Percentiles rank a stretch among this genome's conserved stretches.
Conservation (phyloP, 2,329 filamentous ascomycete species). For the Trichoderma koningii region DNA sequence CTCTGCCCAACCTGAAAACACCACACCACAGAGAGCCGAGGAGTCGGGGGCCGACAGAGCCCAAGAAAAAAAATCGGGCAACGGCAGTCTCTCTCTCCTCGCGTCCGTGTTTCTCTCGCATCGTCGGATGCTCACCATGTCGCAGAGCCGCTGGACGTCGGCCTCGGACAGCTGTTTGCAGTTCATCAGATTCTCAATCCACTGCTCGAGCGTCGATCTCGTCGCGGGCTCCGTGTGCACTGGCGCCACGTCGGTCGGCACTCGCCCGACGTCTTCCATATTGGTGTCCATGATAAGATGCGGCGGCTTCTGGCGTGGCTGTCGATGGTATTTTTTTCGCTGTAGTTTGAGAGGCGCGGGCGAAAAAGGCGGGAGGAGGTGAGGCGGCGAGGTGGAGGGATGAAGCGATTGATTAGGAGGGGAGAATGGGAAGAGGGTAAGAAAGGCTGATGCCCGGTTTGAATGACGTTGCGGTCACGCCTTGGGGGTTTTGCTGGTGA, state of each 20-base stretch:
- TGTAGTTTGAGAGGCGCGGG: not conserved
- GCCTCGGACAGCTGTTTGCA: conserved; percentile 97
- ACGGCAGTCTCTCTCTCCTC: not conserved
- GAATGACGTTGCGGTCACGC: conserved; percentile 39
- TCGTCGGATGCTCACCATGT: conserved; percentile 68
- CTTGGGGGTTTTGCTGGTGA: conserved; percentile 3
- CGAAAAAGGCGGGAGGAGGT: conserved; percentile 6
- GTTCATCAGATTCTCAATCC: conserved; percentile 97
- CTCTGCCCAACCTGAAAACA: not conserved
- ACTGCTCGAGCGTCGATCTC: conserved; percentile 91
- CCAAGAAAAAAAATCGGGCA: not conserved
- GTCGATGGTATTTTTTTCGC: not conserved
- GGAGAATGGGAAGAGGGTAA: conserved; percentile 7
- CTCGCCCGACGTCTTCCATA: conserved; percentile 96
- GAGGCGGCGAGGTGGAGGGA: conserved; percentile 23
- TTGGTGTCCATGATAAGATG: conserved; percentile 78
- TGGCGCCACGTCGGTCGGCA: conserved; percentile 75
- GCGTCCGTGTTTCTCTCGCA: not conserved
- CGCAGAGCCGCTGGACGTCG: conserved; percentile 95
- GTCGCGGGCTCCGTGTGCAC: conserved; percentile 77
- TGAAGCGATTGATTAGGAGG: conserved; percentile 11
- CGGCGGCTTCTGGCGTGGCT: conserved; percentile 1
- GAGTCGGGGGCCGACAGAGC: not conserved
- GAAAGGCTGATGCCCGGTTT: conserved; percentile 22
- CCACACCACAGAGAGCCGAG: not conserved